Evolutionary conservation across 177 flowering plant species (phyloP).

Genomic region (Vitis hybrid): DNA sequence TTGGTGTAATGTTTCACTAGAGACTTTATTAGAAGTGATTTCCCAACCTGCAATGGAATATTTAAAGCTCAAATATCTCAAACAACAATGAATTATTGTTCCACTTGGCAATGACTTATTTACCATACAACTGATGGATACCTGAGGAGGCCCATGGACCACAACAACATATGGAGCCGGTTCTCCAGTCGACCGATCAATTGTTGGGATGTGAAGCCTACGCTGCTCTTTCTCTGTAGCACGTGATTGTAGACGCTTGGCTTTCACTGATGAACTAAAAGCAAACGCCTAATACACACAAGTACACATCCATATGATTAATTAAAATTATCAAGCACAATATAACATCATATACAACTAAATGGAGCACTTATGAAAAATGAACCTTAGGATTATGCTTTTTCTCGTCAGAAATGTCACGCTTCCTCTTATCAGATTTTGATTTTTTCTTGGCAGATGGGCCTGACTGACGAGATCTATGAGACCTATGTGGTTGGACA

Average conservation of each 20-base stretch:
- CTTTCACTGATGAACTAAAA: conserved; percentile 69
- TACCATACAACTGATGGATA: conserved; percentile 7
- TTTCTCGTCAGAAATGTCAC: conserved; percentile 27
- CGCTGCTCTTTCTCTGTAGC: conserved; percentile 92
- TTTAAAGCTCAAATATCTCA: background rate
- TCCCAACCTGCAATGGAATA: conserved; percentile 72
- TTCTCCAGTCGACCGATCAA: conserved; percentile 79
- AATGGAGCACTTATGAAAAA: background rate
- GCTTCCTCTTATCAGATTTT: conserved; percentile 31
- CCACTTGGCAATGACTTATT: background rate
- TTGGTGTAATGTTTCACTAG: conserved; percentile 91
- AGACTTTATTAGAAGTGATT: conserved; percentile 81
- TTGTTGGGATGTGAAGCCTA: conserved; percentile 72
- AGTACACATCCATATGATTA: background rate
- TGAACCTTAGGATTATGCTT: conserved; percentile 61
- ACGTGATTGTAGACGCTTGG: conserved; percentile 74
- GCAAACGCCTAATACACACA: conserved; percentile 67
- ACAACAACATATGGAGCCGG: conserved; percentile 87
- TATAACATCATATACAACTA: background rate
- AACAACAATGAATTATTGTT: background rate
- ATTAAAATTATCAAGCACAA: background rate
- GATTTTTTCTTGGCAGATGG: conserved; percentile 46
- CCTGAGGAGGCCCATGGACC: conserved; percentile 96
- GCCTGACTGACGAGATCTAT: conserved; percentile 48
- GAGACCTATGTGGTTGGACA: conserved; percentile 47